Conservation (phyloP, 208 protist species). For the Sergeia podlipaevii region DNA sequence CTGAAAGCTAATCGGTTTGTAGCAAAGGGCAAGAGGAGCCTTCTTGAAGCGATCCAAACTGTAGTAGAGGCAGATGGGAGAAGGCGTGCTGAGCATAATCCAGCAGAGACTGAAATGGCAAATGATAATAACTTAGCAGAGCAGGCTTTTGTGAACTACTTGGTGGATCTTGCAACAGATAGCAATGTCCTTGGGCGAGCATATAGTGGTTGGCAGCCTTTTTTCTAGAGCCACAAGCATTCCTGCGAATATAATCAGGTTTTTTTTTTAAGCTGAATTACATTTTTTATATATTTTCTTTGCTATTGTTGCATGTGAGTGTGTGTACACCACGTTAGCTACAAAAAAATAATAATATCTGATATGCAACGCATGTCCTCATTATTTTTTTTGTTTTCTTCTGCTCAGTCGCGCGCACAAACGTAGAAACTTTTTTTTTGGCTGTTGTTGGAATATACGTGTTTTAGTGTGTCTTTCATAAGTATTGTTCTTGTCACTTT, state of each 20-base stretch:
- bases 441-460: too few relatives aligned
- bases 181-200: slow-evolving; percentile 71
- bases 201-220: slow-evolving; percentile 39
- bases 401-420: too few relatives aligned
- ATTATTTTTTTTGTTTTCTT: not conserved
- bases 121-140: not conserved
- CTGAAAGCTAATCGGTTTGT: slow-evolving; percentile 4
- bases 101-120: not conserved
- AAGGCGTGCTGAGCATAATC: not conserved
- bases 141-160: slow-evolving; percentile 47
- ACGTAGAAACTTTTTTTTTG: too few relatives aligned
- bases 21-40: slow-evolving; percentile 31
- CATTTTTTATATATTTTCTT: slow-evolving; percentile 10
- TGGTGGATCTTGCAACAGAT: slow-evolving; percentile 86
- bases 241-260: not conserved
- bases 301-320: slow-evolving; percentile 1
- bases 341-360: slow-evolving; percentile 11
- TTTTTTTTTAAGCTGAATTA: not conserved
- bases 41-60: not conserved
- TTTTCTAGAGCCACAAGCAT: slow-evolving; percentile 17
- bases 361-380: not conserved
- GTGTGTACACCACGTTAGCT: not conserved
- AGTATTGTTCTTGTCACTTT: too few relatives aligned
- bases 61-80: too few relatives aligned
- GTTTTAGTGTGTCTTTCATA: too few relatives aligned